Evolutionary conservation across 2,329 filamentous ascomycete species (phyloP), one percentile per base, ranked within the genome.

Genomic region (Ophiocordyceps camponoti-saundersi): DNA sequence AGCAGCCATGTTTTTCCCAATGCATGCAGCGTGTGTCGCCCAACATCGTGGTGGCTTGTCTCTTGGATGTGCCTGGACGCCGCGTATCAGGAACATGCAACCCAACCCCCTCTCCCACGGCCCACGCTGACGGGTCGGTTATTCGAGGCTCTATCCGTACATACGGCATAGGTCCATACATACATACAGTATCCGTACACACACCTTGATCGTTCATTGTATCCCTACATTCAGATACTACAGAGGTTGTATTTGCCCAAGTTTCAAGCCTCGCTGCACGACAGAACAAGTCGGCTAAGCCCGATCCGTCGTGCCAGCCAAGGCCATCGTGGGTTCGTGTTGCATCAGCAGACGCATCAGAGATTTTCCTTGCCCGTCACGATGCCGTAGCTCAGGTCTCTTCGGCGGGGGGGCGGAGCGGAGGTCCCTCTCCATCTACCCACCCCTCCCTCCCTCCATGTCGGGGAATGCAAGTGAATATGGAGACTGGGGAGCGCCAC

Each of bases 131-230:
- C 47, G 47, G 47, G 49, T 49, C 59, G 59, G 57, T 59, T 61
- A 60, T 60, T 62, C 57, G 55, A 61, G 59, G 59, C 57, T 59
- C 59, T 58, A 53, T 50, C 48, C 47, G 47, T 40, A 40, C 44
- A 46, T 51, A 40, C 39, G n/a, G n/a, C n/a, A n/a, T n/a, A n/a
- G n/a, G n/a, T n/a, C n/a, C n/a, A n/a, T n/a, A n/a, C n/a, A n/a
- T n/a, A n/a, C n/a, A n/a, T n/a, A n/a, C n/a, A n/a, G 26, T 29
- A 26, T 26, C 23, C 23, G 23, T 26, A 29, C 26, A 10, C 39
- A n/a, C n/a, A n/a, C 36, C 44, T 48, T 43, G 48, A 11, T 29
- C 11, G 26, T 29, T n/a, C n/a, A 10, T 29, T 29, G 32, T 36
- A 40, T 20, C 12, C 36, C 36, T 40, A 40, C 36, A 40, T 20